Evolutionary conservation across 345 rosid species (phyloP), one percentile per base, ranked within the genome.

Genomic region (Limnanthes douglasii): DNA sequence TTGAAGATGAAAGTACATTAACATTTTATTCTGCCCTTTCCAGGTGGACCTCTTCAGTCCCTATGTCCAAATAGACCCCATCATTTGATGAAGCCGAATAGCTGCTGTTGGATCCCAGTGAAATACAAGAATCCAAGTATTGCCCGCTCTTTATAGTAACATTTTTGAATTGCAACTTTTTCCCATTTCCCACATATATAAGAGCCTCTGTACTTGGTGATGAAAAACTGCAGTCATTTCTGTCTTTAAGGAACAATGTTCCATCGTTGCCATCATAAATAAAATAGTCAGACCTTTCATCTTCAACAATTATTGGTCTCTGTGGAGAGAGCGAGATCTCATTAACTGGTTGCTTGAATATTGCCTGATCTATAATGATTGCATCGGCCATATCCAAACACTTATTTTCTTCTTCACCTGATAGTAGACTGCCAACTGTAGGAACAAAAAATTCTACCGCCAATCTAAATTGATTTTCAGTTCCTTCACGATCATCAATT

Each of bases 391-490:
- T 53, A 37, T 50, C 57, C 13, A 63, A 52, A 41, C n/a, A n/a
- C n/a, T 64, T 61, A 37, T 66, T 69, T 49, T 56, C 74, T 32
- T 76, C 94, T 52, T 77, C 93, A 57, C 63, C 62, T 40, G 86
- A 64, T 51, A 74, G 71, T 51, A 66, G 57, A 63, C 55, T 45
- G 30, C 86, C 77, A 31, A 90, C 64, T 23, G 80, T 53, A 11
- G 96, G 98, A 55, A 75, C 78, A 60, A 90, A 90, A 60, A 90
- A 90, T 63, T 90, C 95, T 45, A 69, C 66, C 1, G 95, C 94
- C 65, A 80, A 56, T 45, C 86, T 74, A 55, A 74, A 75, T 42
- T 67, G 92, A 56, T 80, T 74, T 57, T 63, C 69, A 42, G 78
- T 77, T 41, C 96, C 98, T 42, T 68, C 86, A 32, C 98, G 95